Base-by-base conservation (phyloP, 2,329 filamentous ascomycete species). In the Septoria petroselini region DNA sequence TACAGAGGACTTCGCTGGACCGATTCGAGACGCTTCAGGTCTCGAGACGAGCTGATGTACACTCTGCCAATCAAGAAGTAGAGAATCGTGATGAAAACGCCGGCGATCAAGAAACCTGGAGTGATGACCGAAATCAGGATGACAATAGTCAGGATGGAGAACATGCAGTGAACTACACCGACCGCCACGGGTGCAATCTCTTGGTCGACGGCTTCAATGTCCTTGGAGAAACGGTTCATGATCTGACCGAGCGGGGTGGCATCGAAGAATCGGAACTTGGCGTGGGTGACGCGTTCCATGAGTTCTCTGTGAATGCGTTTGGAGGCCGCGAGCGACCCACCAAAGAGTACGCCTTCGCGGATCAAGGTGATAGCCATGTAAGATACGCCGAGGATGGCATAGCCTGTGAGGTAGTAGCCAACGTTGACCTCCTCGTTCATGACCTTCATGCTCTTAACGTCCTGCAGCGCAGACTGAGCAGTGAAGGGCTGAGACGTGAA, bases 211-310 rank as follows among this genome's bases (percentile, higher is more conserved):
- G 90, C 84, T 68, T 98, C 91, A 11, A 98, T 81, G 68, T 98
- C 93, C 70, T 97, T 97, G 68, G 91, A 97, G 73, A 98, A 98
- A 15, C 93, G 83, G 70, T 98, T 98, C 85, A 97, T 97, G 63
- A 98, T 78, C 70, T 96, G 91, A 9, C 93, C 93, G 0, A 97
- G 80, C 2, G 93, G 93, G 0, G 93, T 98, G 1, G 91, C 86
- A 65, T 98, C 93, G 64, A 98, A 98, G 73, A 98, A 98, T 66
- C 88, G 90, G 76, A 98, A 97, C 67, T 90, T 91, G 23, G 93
- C 93, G 59, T 91, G 83, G 11, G 88, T 86, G 18, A 98, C 83
- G 1, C 86, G 78, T 21, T 81, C 77, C 67, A 98, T 85, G 47
- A 98, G 76, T 29, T 80, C 76, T 58, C 84, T 78, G 67, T 98